Evolutionary conservation across 2,329 filamentous ascomycete species (phyloP).

Genomic region (Peltaster fructicola): DNA sequence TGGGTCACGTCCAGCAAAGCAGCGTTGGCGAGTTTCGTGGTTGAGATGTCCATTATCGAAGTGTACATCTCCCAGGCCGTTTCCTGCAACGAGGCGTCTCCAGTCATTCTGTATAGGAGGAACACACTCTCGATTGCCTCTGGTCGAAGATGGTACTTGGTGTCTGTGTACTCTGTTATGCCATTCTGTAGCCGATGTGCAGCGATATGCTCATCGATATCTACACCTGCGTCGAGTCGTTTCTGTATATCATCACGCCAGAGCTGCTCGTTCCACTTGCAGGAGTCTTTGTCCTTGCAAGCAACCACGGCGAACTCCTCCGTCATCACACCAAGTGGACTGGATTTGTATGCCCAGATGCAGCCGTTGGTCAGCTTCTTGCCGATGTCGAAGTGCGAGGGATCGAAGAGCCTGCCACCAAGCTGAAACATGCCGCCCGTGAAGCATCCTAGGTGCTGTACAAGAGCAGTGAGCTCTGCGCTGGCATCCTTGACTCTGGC

Average conservation of each 20-base stretch:
- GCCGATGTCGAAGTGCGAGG: slow-evolving; percentile 37
- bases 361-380: slow-evolving; percentile 41
- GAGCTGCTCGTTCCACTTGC: slow-evolving; percentile 35
- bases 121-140: slow-evolving; percentile 47
- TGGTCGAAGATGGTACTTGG: slow-evolving; percentile 31
- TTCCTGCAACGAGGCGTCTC: slow-evolving; percentile 29
- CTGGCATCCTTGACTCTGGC: slow-evolving; percentile 18
- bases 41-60: slow-evolving; percentile 24
- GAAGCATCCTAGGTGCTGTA: slow-evolving; percentile 42
- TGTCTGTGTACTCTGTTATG: slow-evolving; percentile 26
- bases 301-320: slow-evolving; percentile 37
- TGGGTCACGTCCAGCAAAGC: slow-evolving; percentile 26
- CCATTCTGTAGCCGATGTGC: slow-evolving; percentile 24
- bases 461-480: slow-evolving; percentile 28
- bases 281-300: slow-evolving; percentile 25
- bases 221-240: slow-evolving; percentile 10
- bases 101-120: slow-evolving; percentile 41
- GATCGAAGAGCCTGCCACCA: slow-evolving; percentile 38
- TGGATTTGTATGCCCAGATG: slow-evolving; percentile 43
- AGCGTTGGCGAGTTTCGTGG: slow-evolving; percentile 29
- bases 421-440: slow-evolving; percentile 45
- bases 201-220: slow-evolving; percentile 19
- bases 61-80: slow-evolving; percentile 34
- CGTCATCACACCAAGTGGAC: slow-evolving; percentile 42
- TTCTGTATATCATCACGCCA: slow-evolving; percentile 28